Conservation (phyloP, 306 rosid species). For the Vigna angularis region DNA sequence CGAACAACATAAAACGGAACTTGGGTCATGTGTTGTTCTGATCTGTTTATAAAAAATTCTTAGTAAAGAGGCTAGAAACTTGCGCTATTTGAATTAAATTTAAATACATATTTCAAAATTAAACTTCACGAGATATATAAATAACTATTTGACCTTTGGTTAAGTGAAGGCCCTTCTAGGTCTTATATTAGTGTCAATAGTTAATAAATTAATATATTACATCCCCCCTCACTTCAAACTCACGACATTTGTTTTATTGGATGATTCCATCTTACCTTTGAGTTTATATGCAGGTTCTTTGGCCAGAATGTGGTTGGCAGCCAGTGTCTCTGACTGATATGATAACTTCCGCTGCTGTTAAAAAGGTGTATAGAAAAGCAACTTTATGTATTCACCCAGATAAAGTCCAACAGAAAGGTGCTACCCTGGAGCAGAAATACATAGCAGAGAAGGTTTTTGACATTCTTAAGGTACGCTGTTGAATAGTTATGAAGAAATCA, state of each 20-base stretch:
- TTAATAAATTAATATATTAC: not conserved
- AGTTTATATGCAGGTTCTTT: slow-evolving; percentile 70
- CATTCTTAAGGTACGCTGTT: slow-evolving; percentile 73
- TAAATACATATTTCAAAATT: not conserved
- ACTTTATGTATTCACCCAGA: slow-evolving; percentile 84
- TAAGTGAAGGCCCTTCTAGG: slow-evolving; percentile 5
- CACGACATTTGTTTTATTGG: slow-evolving; percentile 23
- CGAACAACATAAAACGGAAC: not conserved
- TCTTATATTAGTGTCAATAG: not conserved
- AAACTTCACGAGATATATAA: not conserved
- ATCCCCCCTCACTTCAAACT: not conserved
- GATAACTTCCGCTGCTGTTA: slow-evolving; percentile 78
- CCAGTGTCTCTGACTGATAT: slow-evolving; percentile 79
- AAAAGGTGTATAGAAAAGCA: slow-evolving; percentile 83
- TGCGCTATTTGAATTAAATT: not conserved
- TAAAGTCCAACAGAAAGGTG: slow-evolving; percentile 94
- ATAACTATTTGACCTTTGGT: slow-evolving; percentile 19
- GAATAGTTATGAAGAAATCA: slow-evolving; percentile 28
- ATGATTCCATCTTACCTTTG: slow-evolving; percentile 35
- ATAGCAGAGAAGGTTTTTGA: slow-evolving; percentile 94
- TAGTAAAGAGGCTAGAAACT: not conserved
- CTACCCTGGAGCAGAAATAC: slow-evolving; percentile 75
- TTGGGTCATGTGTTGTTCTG: not conserved
- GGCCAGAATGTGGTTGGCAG: slow-evolving; percentile 88
- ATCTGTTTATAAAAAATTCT: not conserved